These are phyloP conservation scores for Backusella mclennaniae DNA, from an alignment of 192 early-diverging fungal species.

Conservation along the genomic window DNA sequence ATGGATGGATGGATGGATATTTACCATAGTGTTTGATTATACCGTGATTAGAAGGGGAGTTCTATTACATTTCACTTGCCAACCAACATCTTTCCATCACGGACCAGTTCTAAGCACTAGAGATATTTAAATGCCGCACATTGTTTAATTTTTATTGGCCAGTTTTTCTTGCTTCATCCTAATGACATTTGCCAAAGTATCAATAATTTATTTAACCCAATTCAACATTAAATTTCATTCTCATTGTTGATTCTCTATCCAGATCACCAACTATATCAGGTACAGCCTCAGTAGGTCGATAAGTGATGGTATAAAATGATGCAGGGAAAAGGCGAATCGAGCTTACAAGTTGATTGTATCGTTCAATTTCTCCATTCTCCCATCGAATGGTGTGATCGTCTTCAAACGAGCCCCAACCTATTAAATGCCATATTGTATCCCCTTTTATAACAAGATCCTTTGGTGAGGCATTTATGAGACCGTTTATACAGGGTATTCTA, in stretches of 20 bases:
- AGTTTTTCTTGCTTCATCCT: neutral
- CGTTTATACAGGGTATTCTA: constrained; percentile 24
- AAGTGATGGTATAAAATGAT: constrained; percentile 22
- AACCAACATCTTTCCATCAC: neutral
- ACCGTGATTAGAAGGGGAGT: constrained; percentile 1
- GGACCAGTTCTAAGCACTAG: neutral
- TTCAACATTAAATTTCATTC: constrained; percentile 10
- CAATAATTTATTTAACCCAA: constrained; percentile 22
- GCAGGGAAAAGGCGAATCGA: constrained; percentile 24
- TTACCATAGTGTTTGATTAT: constrained; percentile 7
- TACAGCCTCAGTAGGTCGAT: neutral
- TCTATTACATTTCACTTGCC: neutral
- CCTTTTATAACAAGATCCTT: constrained; percentile 7
- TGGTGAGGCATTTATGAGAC: constrained; percentile 7
- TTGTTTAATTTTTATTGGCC: neutral
- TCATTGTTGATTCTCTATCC: neutral
- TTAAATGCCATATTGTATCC: constrained; percentile 21
- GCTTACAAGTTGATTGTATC: neutral
- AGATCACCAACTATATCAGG: constrained; percentile 1
- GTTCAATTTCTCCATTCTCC: constrained; percentile 7
- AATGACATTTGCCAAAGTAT: neutral
- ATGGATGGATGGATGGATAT: neutral
- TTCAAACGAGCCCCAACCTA: constrained; percentile 28
- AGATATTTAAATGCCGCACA: neutral
- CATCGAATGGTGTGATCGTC: constrained; percentile 19